Conservation (phyloP, 495 filamentous ascomycete genomes). For the Trichoderma gamsii region DNA sequence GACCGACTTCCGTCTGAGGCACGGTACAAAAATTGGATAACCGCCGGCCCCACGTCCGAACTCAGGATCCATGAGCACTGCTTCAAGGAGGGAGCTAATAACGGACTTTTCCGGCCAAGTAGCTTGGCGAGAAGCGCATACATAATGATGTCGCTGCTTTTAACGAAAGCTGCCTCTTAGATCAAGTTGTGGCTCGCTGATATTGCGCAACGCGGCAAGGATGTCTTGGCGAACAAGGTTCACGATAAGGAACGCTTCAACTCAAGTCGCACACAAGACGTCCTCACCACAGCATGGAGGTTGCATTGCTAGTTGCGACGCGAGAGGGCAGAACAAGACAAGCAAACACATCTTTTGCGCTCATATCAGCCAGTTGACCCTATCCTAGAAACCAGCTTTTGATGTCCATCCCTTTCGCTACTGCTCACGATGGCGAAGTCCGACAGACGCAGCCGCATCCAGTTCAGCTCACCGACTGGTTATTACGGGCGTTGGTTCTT, state of each 20-base stretch:
- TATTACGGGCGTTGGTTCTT: background rate
- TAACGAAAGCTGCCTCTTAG: background rate
- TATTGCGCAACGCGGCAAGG: background rate
- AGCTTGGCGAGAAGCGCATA: background rate
- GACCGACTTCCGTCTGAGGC: background rate
- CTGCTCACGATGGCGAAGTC: too few relatives aligned
- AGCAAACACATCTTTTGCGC: too few relatives aligned
- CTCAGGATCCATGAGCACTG: background rate
- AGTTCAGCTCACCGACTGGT: background rate
- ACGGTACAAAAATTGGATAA: constrained; percentile 5
- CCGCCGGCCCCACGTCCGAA: constrained; percentile 11
- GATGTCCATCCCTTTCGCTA: too few relatives aligned
- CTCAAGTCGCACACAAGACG: background rate
- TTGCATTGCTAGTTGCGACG: background rate
- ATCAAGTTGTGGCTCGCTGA: background rate
- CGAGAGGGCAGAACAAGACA: background rate
- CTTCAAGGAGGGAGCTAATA: background rate
- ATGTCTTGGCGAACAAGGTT: background rate
- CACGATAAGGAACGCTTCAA: background rate
- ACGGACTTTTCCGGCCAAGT: background rate
- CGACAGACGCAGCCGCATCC: background rate
- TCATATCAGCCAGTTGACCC: too few relatives aligned
- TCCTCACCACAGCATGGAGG: background rate
- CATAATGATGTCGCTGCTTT: background rate
- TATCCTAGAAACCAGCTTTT: background rate